These are phyloP conservation scores for Kwoniella mangroviensis DNA, from an alignment of 768 basidiomycete species.

Conservation along the genomic window DNA sequence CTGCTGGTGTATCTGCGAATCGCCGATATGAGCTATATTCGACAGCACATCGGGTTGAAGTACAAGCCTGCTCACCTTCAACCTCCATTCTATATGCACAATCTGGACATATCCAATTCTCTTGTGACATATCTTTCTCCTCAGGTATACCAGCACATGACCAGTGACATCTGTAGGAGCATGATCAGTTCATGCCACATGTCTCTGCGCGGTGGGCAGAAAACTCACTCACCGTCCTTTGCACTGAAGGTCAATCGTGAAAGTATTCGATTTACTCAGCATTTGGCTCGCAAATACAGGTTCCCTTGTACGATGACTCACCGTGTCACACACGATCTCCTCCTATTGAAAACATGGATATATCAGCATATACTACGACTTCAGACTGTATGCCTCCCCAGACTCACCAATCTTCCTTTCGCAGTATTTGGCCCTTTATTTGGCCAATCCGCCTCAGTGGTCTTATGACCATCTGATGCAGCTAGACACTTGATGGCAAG, in stretches of 20 bases:
- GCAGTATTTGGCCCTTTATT: conserved; percentile 22
- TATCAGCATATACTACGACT: not conserved
- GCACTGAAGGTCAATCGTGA: conserved; percentile 1
- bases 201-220: too few species aligned
- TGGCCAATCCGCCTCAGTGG: conserved; percentile 19
- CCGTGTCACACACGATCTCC: conserved; percentile 25
- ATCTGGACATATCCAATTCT: conserved; percentile 27
- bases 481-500: conserved; percentile 17
- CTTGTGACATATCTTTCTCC: conserved; percentile 20
- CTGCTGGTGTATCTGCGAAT: not conserved
- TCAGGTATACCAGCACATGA: conserved; percentile 19
- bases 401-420: conserved; percentile 21
- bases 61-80: conserved; percentile 10
- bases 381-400: not conserved
- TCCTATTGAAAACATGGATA: not conserved
- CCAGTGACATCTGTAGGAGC: conserved; percentile 21
- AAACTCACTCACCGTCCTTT: conserved; percentile 13
- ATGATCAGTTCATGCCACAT: not conserved
- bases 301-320: not conserved
- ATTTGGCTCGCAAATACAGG: not conserved
- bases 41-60: not conserved
- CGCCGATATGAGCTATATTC: not conserved
- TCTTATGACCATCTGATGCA: not conserved
- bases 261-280: not conserved
- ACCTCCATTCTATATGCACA: conserved; percentile 9